phyloP scores from a whole-genome alignment of 2,329 filamentous ascomycete species.

The Cercospora sp. region DNA sequence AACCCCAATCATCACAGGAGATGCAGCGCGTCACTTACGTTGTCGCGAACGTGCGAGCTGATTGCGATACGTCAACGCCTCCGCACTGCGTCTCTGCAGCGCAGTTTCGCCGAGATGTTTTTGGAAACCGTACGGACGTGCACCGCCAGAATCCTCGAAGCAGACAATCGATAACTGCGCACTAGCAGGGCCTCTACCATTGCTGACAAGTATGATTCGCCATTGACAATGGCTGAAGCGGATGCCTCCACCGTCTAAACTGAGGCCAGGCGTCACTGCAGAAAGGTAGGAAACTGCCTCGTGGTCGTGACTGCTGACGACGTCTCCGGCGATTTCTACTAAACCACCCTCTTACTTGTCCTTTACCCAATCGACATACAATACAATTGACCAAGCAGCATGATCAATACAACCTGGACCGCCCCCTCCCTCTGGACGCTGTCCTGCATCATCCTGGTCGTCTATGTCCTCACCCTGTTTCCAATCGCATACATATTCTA shows the following conservation, averaged over 20 bases:
- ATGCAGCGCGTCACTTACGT: neutral
- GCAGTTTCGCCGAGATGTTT: constrained; percentile 12
- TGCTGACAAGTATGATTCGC: neutral
- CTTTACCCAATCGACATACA: neutral
- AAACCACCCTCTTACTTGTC: neutral
- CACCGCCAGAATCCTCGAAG: constrained; percentile 1
- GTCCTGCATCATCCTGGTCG: constrained; percentile 1
- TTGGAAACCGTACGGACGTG: neutral
- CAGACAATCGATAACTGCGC: neutral
- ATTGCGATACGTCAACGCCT: neutral
- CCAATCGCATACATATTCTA: constrained; percentile 14
- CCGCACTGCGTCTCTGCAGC: neutral
- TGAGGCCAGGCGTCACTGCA: neutral
- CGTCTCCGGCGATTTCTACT: neutral
- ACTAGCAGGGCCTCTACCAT: neutral
- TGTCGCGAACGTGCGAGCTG: neutral
- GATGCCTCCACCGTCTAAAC: neutral
- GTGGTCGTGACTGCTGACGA: neutral
- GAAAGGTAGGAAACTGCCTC: neutral
- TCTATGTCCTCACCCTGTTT: constrained; percentile 10
- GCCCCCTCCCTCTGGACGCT: constrained; percentile 3
- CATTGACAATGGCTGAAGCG: neutral
- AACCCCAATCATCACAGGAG: neutral
- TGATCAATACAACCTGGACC: constrained; percentile 7
- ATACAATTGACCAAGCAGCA: neutral